phyloP scores from a whole-genome alignment of 2,329 filamentous ascomycete genomes.

The Zymoseptoria tritici region DNA sequence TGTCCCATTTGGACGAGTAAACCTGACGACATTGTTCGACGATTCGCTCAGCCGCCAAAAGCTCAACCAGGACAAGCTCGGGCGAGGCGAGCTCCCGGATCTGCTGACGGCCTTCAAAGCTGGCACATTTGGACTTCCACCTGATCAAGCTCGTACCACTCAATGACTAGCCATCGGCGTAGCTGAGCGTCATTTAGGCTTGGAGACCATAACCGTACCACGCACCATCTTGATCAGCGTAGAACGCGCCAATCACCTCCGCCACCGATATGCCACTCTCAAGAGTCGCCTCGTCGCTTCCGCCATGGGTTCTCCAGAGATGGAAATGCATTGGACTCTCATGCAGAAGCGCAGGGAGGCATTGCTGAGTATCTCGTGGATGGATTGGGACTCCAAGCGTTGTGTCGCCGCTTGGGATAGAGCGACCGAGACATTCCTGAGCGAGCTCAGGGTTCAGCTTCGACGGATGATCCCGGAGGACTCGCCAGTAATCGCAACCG shows the following conservation, averaged over 20 bases:
- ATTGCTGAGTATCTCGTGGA: not conserved
- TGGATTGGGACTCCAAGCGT: not conserved
- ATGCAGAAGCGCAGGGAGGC: not conserved
- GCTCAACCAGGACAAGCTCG: not conserved
- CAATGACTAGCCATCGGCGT: not conserved
- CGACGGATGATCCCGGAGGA: not conserved
- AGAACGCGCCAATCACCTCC: not conserved
- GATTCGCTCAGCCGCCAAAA: not conserved
- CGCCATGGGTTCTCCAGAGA: not conserved
- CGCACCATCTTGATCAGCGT: not conserved
- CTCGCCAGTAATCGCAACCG: not conserved
- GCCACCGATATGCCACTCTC: not conserved
- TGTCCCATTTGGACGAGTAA: conserved; percentile 32
- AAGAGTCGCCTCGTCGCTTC: not conserved
- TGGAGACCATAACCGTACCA: not conserved
- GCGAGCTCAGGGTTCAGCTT: not conserved
- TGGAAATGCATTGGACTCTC: not conserved
- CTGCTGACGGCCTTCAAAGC: not conserved
- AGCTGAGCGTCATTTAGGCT: not conserved
- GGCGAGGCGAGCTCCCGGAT: not conserved
- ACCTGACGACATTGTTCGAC: not conserved
- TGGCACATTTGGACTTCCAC: not conserved
- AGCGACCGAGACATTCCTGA: not conserved
- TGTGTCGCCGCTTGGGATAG: not conserved
- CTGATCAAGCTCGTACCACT: not conserved